These are phyloP conservation scores for Boehmeria nivea DNA, from an alignment of 306 rosid genomes.

Conservation along the genomic window DNA sequence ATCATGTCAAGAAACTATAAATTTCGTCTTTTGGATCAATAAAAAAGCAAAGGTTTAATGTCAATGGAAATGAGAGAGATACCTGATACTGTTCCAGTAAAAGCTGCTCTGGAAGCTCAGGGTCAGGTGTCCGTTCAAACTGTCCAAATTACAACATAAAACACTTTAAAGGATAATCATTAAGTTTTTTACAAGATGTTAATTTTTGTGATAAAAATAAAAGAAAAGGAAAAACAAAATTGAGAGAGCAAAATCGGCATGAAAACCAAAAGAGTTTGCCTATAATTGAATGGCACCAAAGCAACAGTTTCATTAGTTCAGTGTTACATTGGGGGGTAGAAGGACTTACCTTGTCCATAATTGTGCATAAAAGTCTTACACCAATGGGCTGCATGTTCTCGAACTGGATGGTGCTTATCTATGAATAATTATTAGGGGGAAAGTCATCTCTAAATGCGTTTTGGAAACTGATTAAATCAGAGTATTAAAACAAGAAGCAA, in stretches of 20 bases:
- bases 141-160: constrained; percentile 39
- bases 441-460: constrained; percentile 17
- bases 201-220: neutral
- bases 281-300: too few species aligned
- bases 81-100: constrained; percentile 96
- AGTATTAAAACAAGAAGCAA: constrained; percentile 11
- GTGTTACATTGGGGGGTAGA: too few species aligned
- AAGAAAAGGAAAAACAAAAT: neutral
- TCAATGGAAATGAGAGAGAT: neutral
- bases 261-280: neutral
- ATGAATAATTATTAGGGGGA: constrained; percentile 12
- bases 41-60: constrained; percentile 1
- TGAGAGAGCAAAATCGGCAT: neutral
- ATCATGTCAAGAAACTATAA: too few species aligned
- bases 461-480: neutral
- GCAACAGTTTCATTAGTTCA: too few species aligned
- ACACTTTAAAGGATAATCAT: constrained; percentile 8
- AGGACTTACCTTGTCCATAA: constrained; percentile 69
- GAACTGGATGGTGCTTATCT: constrained; percentile 96
- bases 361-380: constrained; percentile 70
- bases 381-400: constrained; percentile 97
- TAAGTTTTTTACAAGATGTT: constrained; percentile 9
- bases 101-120: constrained; percentile 97
- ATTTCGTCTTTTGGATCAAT: neutral
- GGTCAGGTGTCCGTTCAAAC: constrained; percentile 74